Base-by-base conservation (phyloP, 441 rosid species). In the Flueggea neowawraea region DNA sequence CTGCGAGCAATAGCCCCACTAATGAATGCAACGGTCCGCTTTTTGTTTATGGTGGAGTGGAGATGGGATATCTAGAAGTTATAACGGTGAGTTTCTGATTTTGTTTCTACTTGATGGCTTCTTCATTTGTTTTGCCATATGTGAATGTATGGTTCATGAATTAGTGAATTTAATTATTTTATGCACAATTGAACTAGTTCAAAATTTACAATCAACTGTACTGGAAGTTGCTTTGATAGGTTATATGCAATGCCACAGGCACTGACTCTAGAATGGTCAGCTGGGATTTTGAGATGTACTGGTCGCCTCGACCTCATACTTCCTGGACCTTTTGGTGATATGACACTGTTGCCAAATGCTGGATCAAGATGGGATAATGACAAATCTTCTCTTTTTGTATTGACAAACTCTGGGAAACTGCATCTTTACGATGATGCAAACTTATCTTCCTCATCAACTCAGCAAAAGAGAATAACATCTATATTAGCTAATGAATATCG, bases 21-120 rank as follows among this genome's bases (percentile, higher is more conserved):
- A 74, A 63, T 69, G 63, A 69, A 57, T 63, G 70, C 61, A 64
- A 77, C 31, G 88, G 92, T 32, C 81, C 63, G 28, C 78, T 86
- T 22, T 84, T 82, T 62, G 65, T 82, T 68, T 84, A 84, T 75
- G 89, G 92, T 61, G 92, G 92, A 16, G 86, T 80, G 70, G 86
- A 78, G 70, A 80, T 82, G 72, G 87, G 89, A 71, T 80, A 86
- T 36, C 88, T 77, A 57, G 92, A 86, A 82, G 84, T 75, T 69
- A 68, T 86, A 51, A 78, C 88, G 50, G 92, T 86, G 61, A 15
- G 82, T 71, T 64, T 28, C 47, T 45, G 47, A 31, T 64, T 55
- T 62, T 52, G 53, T 44, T 54, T 60, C 54, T 51, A 54, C 52
- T 63, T 12, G 31, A 31, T 51, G 51, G 17, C 22, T 53, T 17